Percentiles rank a stretch among this genome's conserved stretches.
Evolutionary conservation across 163 green algal genomes (phyloP).

Genomic region (Chlorella variabilis): DNA sequence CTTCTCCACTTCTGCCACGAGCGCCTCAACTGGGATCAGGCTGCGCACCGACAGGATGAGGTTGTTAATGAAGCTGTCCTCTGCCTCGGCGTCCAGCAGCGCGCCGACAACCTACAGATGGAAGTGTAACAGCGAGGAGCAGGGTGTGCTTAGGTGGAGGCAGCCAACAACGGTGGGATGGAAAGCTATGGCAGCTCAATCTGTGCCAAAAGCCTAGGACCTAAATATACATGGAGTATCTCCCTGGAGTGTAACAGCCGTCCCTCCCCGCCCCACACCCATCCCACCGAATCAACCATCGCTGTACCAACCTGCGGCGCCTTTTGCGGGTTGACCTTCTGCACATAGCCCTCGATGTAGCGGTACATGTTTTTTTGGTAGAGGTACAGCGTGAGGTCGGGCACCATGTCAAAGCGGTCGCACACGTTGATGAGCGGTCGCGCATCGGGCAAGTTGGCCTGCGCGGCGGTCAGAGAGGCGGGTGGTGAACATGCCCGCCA

Average conservation of each 20-base stretch:
- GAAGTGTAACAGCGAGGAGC: neutral
- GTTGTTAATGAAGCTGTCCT: constrained; percentile 97
- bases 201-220: no score
- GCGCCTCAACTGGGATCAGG: constrained; percentile 94
- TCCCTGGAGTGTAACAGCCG: neutral
- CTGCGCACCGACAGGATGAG: constrained; percentile 97
- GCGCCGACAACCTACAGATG: constrained; percentile 90
- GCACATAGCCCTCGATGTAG: constrained; percentile 99
- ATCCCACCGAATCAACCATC: neutral
- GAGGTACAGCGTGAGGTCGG: constrained; percentile 95
- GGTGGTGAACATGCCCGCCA: neutral
- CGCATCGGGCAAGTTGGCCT: constrained; percentile 95
- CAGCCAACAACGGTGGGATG: no score
- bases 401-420: constrained; percentile 93
- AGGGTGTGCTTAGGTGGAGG: no score
- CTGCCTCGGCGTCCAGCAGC: constrained; percentile 95
- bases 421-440: constrained; percentile 99
- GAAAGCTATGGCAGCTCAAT: no score
- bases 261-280: no score
- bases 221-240: no score
- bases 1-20: constrained; percentile 93
- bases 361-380: constrained; percentile 97
- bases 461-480: neutral
- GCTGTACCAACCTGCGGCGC: constrained; percentile 55
- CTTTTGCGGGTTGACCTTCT: constrained; percentile 94